Base-by-base conservation (phyloP, 1,284 basidiomycete genomes). In the Thelephora terrestris region DNA sequence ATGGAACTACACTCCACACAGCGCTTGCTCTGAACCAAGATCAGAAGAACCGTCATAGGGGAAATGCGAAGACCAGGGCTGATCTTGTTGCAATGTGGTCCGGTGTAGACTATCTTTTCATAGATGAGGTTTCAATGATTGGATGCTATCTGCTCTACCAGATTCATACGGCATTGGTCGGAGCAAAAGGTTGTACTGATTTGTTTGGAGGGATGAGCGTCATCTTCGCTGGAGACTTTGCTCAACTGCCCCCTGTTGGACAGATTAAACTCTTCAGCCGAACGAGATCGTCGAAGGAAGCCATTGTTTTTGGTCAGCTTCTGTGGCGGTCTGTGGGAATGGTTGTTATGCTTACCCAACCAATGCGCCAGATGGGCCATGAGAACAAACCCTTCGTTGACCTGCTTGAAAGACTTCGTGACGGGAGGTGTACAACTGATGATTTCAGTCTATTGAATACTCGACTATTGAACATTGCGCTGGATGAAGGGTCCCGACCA, bases 81-180 rank as follows among this genome's bases (percentile, higher is more conserved):
- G 57, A 61, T 9, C 47, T 27, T 63, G 60, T 4, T 62, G 69
- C 2, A 61, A 70, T 39, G 69, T 61, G 46, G 29, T 3, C 6
- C 3, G 29, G 29, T 7, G 29, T 32, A 12, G 29, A 32, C 12
- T 32, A 32, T 12, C 52, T 71, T 0, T 62, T 73, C 29, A 61
- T 73, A 10, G 70, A 73, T 48, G 65, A 73, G 51, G 58, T 71
- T 0, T 72, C 70, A 0, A 71, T 71, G 68, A 54, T 71, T 9
- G 61, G 64, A 0, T 66, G 64, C 34, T 29, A 50, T 1, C 43
- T 66, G 7, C 38, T 68, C 7, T 29, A 21, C 3, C 29, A 59
- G 4, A 62, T 69, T 25, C 58, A 56, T 40, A 51, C 63, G n/a
- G 62, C 62, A 0, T 43, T 70, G 1, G 48, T 32, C 6, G 24